Percentiles rank a stretch among this genome's conserved stretches.
phyloP scores from a whole-genome alignment of 2,329 filamentous ascomycete genomes.

The Ambrosiella beaveri region DNA sequence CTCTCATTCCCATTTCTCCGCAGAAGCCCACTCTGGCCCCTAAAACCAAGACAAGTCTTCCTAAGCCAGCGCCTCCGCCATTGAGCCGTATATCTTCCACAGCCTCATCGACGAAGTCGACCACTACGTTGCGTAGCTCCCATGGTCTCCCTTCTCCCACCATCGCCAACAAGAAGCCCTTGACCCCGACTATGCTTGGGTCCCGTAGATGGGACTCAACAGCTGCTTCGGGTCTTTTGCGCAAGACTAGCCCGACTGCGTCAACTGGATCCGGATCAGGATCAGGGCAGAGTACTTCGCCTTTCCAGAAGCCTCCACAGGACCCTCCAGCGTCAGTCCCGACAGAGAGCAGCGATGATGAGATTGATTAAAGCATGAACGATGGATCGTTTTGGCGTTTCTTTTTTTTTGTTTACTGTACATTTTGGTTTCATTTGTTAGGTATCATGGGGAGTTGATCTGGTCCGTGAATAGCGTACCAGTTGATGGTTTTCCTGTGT shows the following conservation, averaged over 20 bases:
- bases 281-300: constrained; percentile 6
- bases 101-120: not conserved
- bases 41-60: not conserved
- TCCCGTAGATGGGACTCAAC: constrained; percentile 22
- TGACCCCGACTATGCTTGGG: constrained; percentile 23
- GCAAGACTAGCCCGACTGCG: constrained; percentile 20
- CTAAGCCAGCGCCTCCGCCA: not conserved
- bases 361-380: constrained; percentile 11
- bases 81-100: not conserved
- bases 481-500: not conserved
- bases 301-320: constrained; percentile 10
- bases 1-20: not conserved
- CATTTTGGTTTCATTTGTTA: not conserved
- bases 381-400: not conserved
- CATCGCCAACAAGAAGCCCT: constrained; percentile 20
- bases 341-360: constrained; percentile 11
- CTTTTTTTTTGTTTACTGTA: not conserved
- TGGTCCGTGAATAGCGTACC: not conserved
- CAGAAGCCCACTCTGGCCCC: not conserved
- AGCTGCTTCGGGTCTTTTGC: constrained; percentile 26
- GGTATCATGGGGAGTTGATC: not conserved
- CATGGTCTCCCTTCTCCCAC: not conserved
- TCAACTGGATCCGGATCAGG: constrained; percentile 13
- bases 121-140: not conserved
- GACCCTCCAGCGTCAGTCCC: not conserved